Evolutionary conservation across 2,329 filamentous ascomycete genomes (phyloP).

Genomic region (Talaromyces sp.): DNA sequence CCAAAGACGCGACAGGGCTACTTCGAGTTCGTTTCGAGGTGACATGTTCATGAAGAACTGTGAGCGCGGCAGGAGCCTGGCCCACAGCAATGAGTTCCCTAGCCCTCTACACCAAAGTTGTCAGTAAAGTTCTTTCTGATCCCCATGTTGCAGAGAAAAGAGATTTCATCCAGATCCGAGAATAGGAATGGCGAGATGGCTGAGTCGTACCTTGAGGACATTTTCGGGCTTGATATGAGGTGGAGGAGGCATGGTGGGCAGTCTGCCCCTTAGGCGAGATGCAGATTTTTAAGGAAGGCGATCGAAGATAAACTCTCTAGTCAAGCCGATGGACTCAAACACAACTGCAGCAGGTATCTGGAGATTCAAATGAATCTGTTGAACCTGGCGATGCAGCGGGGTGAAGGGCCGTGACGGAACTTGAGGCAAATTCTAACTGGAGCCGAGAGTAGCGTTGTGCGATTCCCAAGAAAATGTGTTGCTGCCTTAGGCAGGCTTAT

Average conservation of each 20-base stretch:
- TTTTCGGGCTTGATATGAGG: constrained; percentile 98
- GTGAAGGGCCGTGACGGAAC: constrained; percentile 16
- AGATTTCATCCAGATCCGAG: not conserved
- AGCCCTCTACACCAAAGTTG: constrained; percentile 59
- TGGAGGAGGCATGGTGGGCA: constrained; percentile 78
- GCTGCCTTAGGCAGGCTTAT: not conserved
- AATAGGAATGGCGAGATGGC: constrained; percentile 6
- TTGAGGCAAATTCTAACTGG: constrained; percentile 18
- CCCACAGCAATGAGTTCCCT: constrained; percentile 98
- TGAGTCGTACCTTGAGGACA: constrained; percentile 71
- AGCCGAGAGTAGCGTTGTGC: constrained; percentile 17
- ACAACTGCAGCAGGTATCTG: constrained; percentile 7
- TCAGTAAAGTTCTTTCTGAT: constrained; percentile 7
- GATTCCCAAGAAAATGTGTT: constrained; percentile 13
- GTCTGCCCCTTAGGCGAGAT: constrained; percentile 29
- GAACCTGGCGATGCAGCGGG: constrained; percentile 17
- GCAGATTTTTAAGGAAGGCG: constrained; percentile 4
- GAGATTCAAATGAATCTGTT: constrained; percentile 8
- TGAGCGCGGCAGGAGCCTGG: constrained; percentile 87
- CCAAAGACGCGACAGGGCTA: constrained; percentile 90
- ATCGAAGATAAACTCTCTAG: not conserved
- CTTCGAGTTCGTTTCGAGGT: constrained; percentile 97
- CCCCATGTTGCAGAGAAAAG: not conserved
- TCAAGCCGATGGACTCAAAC: not conserved
- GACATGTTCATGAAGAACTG: constrained; percentile 97